Evolutionary conservation across 176 grass and related monocot species (phyloP), one percentile per base, ranked within the genome.

Genomic region (Pontederia paniculata): DNA sequence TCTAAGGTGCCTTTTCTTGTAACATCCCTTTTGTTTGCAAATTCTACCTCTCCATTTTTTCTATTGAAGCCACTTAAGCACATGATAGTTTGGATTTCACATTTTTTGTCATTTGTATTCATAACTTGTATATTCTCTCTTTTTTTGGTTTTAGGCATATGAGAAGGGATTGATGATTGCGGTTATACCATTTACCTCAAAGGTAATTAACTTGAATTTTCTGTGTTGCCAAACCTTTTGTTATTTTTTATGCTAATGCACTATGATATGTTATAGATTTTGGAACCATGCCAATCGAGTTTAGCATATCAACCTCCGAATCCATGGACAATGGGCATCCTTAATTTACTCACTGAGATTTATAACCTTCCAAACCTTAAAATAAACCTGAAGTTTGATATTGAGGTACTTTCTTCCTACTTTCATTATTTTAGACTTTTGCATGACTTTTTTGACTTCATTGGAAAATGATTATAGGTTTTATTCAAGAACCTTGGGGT

Each of bases 321-420:
- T 76, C 90, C 90, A n/a, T 96, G 90, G 90, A 96, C 90, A 22
- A 86, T 96, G 90, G 85, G 90, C 68, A 96, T 96, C 63, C 82
- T 96, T 77, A 86, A 82, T 71, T 79, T 96, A 74, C 90, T 96
- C 60, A 60, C 74, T 67, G 90, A 96, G 76, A 96, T 96, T 52
- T 96, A 89, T 67, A 86, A 86, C 66, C 77, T 81, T 66, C 90
- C 90, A 65, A 96, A 96, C 70, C 90, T 96, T 68, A 96, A 96
- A 82, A 96, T 96, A 85, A 96, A 96, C 74, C 71, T 96, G 50
- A 96, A 82, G 77, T 96, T 96, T 73, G 90, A 96, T 55, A 96
- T 96, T 64, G 90, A 96, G 90, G 90, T 96, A 54, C 18, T 61
- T 51, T 28, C 25, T 57, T 9, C 12, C 75, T 57, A 62, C 50